Conservation (phyloP, 345 rosid species). For the Citrus maxima region DNA sequence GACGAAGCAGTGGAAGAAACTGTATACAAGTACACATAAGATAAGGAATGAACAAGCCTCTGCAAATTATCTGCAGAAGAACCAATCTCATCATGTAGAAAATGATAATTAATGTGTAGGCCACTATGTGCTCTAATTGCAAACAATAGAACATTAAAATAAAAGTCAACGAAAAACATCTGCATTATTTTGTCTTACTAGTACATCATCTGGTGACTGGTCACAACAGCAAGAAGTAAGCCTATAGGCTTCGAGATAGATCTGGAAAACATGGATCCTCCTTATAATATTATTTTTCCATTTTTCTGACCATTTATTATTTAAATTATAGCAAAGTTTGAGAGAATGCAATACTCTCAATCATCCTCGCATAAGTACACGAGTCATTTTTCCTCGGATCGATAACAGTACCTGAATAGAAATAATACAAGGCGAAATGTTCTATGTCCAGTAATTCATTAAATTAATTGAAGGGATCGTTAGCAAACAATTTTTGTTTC, state of each 20-base stretch:
- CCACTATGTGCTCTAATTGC: constrained; percentile 24
- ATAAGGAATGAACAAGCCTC: constrained; percentile 31
- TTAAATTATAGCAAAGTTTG: background rate
- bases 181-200: too few relatives aligned
- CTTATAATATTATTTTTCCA: background rate
- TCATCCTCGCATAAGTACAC: constrained; percentile 45
- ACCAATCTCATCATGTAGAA: constrained; percentile 21
- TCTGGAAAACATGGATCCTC: background rate
- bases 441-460: background rate
- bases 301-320: too few relatives aligned
- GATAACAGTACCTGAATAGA: constrained; percentile 34
- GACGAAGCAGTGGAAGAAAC: background rate
- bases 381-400: constrained; percentile 41
- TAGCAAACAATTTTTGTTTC: background rate
- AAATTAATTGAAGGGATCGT: background rate
- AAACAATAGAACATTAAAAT: background rate
- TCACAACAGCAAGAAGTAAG: background rate
- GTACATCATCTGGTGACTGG: too few relatives aligned
- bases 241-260: background rate
- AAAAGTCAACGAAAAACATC: background rate
- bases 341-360: constrained; percentile 22
- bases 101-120: constrained; percentile 30
- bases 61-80: constrained; percentile 29
- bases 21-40: constrained; percentile 26
- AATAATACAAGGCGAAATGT: background rate